Base-by-base conservation (phyloP, 2,329 filamentous ascomycete species). In the Beauveria asiatica region DNA sequence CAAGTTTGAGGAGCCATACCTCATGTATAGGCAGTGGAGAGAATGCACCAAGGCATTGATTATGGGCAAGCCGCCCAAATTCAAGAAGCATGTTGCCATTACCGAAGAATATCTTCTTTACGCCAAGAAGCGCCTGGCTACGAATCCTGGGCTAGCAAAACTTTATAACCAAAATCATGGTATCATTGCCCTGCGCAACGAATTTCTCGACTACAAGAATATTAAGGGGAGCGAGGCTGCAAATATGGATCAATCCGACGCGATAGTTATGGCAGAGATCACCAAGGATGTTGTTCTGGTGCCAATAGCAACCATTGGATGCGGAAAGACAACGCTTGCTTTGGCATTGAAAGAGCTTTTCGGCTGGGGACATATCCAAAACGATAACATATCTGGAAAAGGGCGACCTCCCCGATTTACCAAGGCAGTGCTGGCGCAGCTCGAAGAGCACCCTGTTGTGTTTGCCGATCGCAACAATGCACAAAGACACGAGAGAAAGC, bases 11-110 rank as follows among this genome's bases (percentile, higher is more conserved):
- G 94, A 99, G 75, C 94, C 94, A 0, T 99, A 99, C 71, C 78
- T 99, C 62, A 95, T 99, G 91, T 99, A 97, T 75, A 86, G 94
- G 25, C 94, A 99, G 76, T 99, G 94, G 94, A 87, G 94, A 63
- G 94, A 99, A 76, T 96, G 90, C 71, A 99, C 94, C 46, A 97
- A 96, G 73, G 83, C 90, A 5, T 75, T 97, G 61, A 97, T 99
- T 65, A 70, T 81, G 1, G 88, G 88, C 16, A 88, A 84, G 66
- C 75, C 83, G 44, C 90, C 92, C 11, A 88, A 82, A 65, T 89
- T 83, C 76, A 92, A 85, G 76, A 97, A 97, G 74, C 94, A 99
- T 73, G 77, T 84, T 66, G 83, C 87, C 65, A 94, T 99, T 66
- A 99, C 94, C 0, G 87, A 95, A 69, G 89, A 96, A 70, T 99